phyloP scores from a whole-genome alignment of 1,139 yeast genomes.

The Diutina sp. region DNA sequence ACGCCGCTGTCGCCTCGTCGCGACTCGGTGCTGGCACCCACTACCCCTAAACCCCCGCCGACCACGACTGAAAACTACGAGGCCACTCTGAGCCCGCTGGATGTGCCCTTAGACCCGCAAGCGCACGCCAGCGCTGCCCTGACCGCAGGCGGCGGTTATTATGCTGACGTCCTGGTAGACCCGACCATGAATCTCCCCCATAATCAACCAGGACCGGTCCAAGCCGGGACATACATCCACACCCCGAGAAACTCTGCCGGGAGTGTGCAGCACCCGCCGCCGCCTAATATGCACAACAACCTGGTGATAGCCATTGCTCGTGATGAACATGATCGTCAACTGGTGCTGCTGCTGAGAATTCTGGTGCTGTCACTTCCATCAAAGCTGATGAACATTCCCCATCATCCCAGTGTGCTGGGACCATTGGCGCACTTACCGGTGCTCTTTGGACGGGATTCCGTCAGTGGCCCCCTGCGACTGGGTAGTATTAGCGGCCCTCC shows the following conservation, averaged over 20 bases:
- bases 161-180: constrained; percentile 32
- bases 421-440: constrained; percentile 31
- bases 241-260: constrained; percentile 27
- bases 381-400: constrained; percentile 37
- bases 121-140: constrained; percentile 18
- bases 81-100: constrained; percentile 18
- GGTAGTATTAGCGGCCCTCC: constrained; percentile 24
- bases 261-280: constrained; percentile 2
- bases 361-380: constrained; percentile 34
- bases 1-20: neutral
- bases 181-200: constrained; percentile 39
- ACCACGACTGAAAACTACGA: constrained; percentile 11
- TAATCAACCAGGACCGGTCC: constrained; percentile 26
- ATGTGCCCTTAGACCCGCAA: constrained; percentile 22
- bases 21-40: constrained; percentile 6
- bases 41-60: constrained; percentile 7
- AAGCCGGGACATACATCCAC: constrained; percentile 14
- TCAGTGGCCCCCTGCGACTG: constrained; percentile 23
- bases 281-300: constrained; percentile 17
- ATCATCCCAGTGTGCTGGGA: constrained; percentile 26
- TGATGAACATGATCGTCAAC: constrained; percentile 26
- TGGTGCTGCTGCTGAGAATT: constrained; percentile 19
- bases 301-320: constrained; percentile 31
- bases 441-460: constrained; percentile 29
- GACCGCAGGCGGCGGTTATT: constrained; percentile 31